Conservation (phyloP, 106 monocot species). For the Iris macrosiphon region DNA sequence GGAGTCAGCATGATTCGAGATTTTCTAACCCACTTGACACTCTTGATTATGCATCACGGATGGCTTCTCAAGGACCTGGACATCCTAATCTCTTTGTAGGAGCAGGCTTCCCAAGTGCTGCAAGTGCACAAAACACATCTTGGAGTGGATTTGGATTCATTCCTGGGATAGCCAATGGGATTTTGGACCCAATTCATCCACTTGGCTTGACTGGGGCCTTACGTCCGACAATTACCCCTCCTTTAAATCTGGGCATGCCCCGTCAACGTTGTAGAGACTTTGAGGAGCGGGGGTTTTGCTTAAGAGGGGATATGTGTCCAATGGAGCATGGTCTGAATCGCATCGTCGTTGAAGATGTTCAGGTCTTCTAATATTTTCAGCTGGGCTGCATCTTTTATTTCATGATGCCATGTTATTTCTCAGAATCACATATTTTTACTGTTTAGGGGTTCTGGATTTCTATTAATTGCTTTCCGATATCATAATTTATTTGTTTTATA, state of each 20-base stretch:
- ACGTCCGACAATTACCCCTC: slow-evolving; percentile 32
- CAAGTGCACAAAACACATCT: slow-evolving; percentile 47
- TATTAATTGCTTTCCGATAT: too few species aligned
- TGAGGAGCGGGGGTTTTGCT: slow-evolving; percentile 94
- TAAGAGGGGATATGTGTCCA: slow-evolving; percentile 98
- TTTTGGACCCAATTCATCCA: slow-evolving; percentile 78
- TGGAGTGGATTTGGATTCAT: slow-evolving; percentile 92
- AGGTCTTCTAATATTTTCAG: slow-evolving; percentile 40
- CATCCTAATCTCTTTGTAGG: slow-evolving; percentile 60
- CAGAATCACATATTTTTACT: background rate
- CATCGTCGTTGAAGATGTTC: slow-evolving; percentile 98
- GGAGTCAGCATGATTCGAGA: slow-evolving; percentile 68
- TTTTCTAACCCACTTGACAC: slow-evolving; percentile 51
- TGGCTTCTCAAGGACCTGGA: slow-evolving; percentile 63
- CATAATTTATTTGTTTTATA: too few species aligned
- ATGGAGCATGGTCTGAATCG: slow-evolving; percentile 99
- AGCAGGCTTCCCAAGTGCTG: slow-evolving; percentile 40
- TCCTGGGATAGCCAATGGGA: slow-evolving; percentile 66
- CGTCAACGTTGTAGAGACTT: slow-evolving; percentile 95
- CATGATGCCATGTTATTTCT: background rate
- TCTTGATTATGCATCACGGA: slow-evolving; percentile 62
- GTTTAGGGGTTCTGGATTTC: too few species aligned
- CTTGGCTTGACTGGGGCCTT: slow-evolving; percentile 54
- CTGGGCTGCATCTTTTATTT: slow-evolving; percentile 2
- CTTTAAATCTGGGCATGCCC: slow-evolving; percentile 66